Conservation (phyloP, 371 early-diverging fungal genomes). For the Apophysomyces sp. region DNA sequence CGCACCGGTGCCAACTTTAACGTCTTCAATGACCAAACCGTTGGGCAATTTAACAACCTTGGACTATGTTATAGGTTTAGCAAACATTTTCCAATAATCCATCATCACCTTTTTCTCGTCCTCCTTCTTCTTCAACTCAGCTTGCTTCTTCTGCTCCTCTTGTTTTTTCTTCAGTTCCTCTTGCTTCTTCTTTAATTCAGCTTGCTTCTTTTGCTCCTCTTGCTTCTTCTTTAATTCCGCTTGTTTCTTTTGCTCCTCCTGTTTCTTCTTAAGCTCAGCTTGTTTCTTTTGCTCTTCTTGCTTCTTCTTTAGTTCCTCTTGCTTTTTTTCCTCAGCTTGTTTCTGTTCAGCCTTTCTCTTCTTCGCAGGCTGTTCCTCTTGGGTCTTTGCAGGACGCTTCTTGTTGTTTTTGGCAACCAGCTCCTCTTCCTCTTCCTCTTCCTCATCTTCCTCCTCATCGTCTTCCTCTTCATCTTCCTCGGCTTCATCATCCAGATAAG, state of each 20-base stretch:
- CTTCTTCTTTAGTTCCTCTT: background rate
- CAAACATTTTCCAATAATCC: background rate
- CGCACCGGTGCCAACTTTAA: conserved; percentile 73
- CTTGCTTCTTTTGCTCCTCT: background rate
- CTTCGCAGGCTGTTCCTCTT: background rate
- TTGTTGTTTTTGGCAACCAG: conserved; percentile 5
- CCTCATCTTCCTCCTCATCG: background rate
- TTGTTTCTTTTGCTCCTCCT: background rate
- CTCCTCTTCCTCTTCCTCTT: conserved; percentile 10
- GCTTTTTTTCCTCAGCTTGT: background rate
- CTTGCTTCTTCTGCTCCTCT: background rate
- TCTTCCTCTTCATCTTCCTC: background rate
- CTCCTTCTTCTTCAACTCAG: conserved; percentile 9
- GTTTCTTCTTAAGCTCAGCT: background rate
- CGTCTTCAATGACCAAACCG: conserved; percentile 84
- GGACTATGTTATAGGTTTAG: background rate
- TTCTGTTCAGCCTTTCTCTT: background rate
- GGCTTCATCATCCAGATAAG: conserved; percentile 6
- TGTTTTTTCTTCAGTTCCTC: background rate
- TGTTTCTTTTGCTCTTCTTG: background rate
- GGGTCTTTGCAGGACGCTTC: conserved; percentile 3
- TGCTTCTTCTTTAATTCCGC: background rate
- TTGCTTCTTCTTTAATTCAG: background rate
- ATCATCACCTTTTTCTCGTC: background rate
- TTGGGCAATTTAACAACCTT: background rate